Evolutionary conservation across 2,329 filamentous ascomycete genomes (phyloP), one percentile per base, ranked within the genome.

Genomic region (Diplocarpon mali): DNA sequence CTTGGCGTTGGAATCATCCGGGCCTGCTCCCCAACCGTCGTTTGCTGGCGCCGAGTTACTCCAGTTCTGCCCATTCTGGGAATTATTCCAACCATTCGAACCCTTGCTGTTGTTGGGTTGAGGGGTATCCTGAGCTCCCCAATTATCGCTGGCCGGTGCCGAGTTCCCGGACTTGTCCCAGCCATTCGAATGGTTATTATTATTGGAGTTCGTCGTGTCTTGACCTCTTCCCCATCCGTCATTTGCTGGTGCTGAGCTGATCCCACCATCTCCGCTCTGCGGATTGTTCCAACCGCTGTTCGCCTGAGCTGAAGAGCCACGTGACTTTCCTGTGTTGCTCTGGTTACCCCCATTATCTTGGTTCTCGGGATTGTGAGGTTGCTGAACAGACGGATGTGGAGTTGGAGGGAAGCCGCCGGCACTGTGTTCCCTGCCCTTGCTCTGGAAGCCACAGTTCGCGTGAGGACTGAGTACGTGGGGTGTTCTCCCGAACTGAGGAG

Each of bases 401-500:
- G 38, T 42, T 13, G 37, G n/a, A 36, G 47, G 44, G 12, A 35
- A 35, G 12, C 47, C 44, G 27, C 40, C 30, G 12, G 4, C 4
- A 24, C 20, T 3, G 20, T 24, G 20, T 24, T 35, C 36, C 32
- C 31, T 40, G 17, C 3, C 13, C 15, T 9, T 16, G 28, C 35
- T 43, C 27, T 38, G 38, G n/a, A n/a, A n/a, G 36, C 38, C 37
- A 31, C 44, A 14, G 40, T 30, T 32, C n/a, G 37, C 35, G 12
- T 43, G 47, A 24, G 46, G 44, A 46, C 30, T 44, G 47, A 20
- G 47, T 42, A 46, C 30, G 30, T 32, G 30, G 10, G n/a, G 11
- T 9, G 71, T 65, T 16, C 38, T 35, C 16, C 43, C 36, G 3
- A 67, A 66, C 40, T 48, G 49, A 17, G 38, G 50, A 37, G 51